Evolutionary conservation across 495 filamentous ascomycete species (phyloP).

Genomic region (Bacidia gigantensis): DNA sequence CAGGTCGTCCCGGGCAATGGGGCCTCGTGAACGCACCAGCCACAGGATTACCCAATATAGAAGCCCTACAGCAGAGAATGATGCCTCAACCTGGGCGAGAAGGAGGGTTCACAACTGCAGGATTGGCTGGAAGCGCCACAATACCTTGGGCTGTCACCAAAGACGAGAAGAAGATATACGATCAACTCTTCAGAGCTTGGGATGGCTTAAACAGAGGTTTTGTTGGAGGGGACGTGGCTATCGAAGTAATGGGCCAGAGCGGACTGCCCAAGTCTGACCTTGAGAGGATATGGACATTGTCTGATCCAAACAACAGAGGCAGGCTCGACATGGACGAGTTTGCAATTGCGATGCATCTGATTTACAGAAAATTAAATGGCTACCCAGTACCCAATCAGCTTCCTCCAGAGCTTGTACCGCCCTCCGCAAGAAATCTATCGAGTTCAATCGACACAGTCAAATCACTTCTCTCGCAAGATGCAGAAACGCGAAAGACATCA

Average conservation of each 20-base stretch:
- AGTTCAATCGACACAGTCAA: constrained; percentile 89
- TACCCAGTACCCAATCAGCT: constrained; percentile 87
- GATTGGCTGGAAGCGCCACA: constrained; percentile 81
- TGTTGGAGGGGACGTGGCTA: constrained; percentile 82
- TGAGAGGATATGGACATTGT: constrained; percentile 88
- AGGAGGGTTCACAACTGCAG: constrained; percentile 76
- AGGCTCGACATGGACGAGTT: constrained; percentile 96
- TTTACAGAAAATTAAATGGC: constrained; percentile 90
- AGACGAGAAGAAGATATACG: constrained; percentile 95
- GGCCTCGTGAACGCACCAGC: constrained; percentile 90
- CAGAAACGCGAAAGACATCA: constrained; percentile 66
- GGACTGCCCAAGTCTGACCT: constrained; percentile 80
- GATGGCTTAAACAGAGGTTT: constrained; percentile 90
- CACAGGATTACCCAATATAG: constrained; percentile 82
- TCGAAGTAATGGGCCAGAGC: constrained; percentile 96
- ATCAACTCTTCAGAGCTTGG: constrained; percentile 91
- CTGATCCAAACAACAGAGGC: constrained; percentile 85
- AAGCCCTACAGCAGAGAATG: constrained; percentile 85
- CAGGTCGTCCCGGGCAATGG: constrained; percentile 92
- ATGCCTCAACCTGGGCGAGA: constrained; percentile 96
- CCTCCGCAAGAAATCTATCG: constrained; percentile 86
- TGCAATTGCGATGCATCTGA: constrained; percentile 97
- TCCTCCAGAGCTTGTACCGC: constrained; percentile 87
- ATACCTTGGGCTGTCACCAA: constrained; percentile 99
- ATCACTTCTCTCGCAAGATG: constrained; percentile 80